Conservation (phyloP, 345 rosid species). For the Carallia brachiata region DNA sequence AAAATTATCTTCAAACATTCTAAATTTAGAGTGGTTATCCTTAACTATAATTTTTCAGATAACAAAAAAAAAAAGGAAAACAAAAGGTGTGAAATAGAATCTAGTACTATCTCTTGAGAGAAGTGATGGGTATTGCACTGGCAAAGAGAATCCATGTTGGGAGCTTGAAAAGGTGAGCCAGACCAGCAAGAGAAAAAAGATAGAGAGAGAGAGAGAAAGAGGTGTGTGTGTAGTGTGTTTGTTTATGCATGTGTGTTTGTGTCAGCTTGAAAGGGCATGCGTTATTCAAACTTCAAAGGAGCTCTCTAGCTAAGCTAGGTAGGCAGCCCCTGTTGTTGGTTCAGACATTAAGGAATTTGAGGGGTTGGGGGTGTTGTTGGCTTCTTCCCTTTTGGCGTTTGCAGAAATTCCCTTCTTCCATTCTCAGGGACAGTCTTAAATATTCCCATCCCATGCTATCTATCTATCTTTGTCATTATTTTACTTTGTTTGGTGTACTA, state of each 20-base stretch:
- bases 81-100: constrained; percentile 26
- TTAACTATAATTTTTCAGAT: no score
- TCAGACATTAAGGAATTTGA: constrained; percentile 16
- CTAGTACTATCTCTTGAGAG: constrained; percentile 49
- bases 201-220: constrained; percentile 8
- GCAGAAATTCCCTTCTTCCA: constrained; percentile 10
- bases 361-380: background rate
- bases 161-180: constrained; percentile 56
- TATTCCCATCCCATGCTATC: constrained; percentile 1
- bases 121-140: constrained; percentile 48
- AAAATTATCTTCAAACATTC: no score
- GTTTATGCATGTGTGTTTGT: constrained; percentile 15
- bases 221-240: background rate
- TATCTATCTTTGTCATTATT: background rate
- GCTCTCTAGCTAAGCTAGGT: background rate
- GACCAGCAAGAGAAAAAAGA: background rate
- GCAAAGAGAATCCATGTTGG: constrained; percentile 54
- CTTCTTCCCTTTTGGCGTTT: constrained; percentile 35
- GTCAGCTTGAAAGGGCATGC: constrained; percentile 44
- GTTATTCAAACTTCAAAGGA: constrained; percentile 28
- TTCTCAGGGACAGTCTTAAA: background rate
- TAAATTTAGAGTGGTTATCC: no score
- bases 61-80: constrained; percentile 4
- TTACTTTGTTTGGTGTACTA: background rate
- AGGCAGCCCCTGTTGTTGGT: constrained; percentile 5